Base-by-base conservation (phyloP, 805 yeast species). In the Candida maltosa region DNA sequence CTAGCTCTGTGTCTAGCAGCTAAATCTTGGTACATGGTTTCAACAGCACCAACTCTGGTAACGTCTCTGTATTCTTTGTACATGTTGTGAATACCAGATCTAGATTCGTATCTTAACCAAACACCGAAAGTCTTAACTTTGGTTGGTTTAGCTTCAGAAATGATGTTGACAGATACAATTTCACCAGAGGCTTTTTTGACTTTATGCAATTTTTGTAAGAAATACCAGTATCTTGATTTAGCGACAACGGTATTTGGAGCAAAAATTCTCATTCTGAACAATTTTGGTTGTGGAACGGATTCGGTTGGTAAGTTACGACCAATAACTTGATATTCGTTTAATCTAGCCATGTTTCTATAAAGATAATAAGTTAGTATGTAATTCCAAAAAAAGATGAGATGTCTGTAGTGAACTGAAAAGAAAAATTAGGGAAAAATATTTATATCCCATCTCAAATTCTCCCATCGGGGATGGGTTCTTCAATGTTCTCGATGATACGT, bases 1-100 rank as follows among this genome's bases (percentile, higher is more conserved):
- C 99, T 88, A 67, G 98, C 93, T 84, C 98, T 88, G 95, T 93
- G 99, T 80, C 98, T 89, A 59, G 99, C 97, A 75, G 99, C 99
- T 85, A 93, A 85, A 76, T 93, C 99, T 74, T 85, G 89, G 93
- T 93, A 93, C 83, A 93, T 83, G 68, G 93, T 78, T 75, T 86
- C 95, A 67, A 93, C 97, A 58, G 97, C 98, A 72, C 87, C 95
- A 51, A 88, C 95, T 80, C 99, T 93, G 80, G 96, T 76, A 60
- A 91, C 95, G 63, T 91, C 98, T 77, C 98, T 88, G 93, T 87
- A 87, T 80, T 93, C 99, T 83, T 93, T 93, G 96, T 93, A 93
- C 97, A 93, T 93, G 94, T 93, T 93, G 95, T 93, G 98, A 65
- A 96, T 89, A 79, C 99, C 99, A 57, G 98, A 93, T 85, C 99